Evolutionary conservation across 805 yeast genomes (phyloP).

Genomic region (Deakozyma indianensis): DNA sequence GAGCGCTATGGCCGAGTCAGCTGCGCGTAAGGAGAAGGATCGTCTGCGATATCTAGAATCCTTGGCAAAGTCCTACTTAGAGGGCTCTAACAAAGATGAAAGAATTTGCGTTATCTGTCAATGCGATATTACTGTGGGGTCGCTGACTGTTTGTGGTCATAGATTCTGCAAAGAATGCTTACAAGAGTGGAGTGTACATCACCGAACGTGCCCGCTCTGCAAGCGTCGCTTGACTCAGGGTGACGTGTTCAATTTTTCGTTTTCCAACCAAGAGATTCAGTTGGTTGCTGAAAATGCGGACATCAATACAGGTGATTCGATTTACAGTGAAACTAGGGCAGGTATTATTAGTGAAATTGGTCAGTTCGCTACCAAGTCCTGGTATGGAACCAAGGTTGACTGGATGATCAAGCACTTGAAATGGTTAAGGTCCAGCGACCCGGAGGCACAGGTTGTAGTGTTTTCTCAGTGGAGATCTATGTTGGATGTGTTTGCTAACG

Average conservation of each 20-base stretch:
- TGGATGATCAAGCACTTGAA: constrained; percentile 59
- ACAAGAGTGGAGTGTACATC: constrained; percentile 50
- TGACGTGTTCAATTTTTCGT: constrained; percentile 47
- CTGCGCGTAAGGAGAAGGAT: constrained; percentile 2
- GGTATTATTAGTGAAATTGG: constrained; percentile 23
- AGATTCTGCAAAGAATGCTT: constrained; percentile 76
- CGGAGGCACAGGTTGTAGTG: constrained; percentile 61
- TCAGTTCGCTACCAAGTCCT: constrained; percentile 25
- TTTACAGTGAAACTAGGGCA: constrained; percentile 15
- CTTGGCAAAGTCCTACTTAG: constrained; percentile 20
- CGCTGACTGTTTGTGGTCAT: constrained; percentile 85
- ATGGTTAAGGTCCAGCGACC: constrained; percentile 44
- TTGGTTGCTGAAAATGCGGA: constrained; percentile 1
- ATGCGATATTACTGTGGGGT: constrained; percentile 53
- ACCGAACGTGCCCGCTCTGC: constrained; percentile 68
- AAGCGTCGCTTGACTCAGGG: constrained; percentile 33
- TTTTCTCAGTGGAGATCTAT: constrained; percentile 85
- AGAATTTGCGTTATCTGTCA: constrained; percentile 68
- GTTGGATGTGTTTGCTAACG: constrained; percentile 48
- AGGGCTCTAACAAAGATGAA: constrained; percentile 23
- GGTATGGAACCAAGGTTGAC: constrained; percentile 80
- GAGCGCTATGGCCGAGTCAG: neutral
- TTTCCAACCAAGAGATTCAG: constrained; percentile 1
- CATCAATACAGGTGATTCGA: constrained; percentile 5
- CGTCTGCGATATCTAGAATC: constrained; percentile 34